Conservation (phyloP, 192 early-diverging fungal genomes). For the Gigaspora rosea region DNA sequence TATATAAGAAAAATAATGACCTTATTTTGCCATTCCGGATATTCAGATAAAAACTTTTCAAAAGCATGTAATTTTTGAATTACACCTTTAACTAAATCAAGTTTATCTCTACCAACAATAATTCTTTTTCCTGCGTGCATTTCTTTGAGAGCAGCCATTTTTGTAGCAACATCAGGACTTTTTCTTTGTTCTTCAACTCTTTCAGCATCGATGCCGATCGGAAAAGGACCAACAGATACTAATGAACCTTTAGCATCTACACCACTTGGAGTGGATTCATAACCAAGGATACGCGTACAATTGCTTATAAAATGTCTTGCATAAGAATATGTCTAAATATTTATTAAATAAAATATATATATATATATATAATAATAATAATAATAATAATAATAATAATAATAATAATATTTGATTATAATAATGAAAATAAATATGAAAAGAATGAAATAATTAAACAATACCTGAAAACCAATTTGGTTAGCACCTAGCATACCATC, state of each 20-base stretch:
- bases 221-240: constrained; percentile 87
- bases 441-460: neutral
- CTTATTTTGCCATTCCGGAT: constrained; percentile 91
- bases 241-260: constrained; percentile 79
- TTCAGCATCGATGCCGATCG: constrained; percentile 95
- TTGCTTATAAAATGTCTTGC: constrained; percentile 89
- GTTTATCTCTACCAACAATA: constrained; percentile 94
- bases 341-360: neutral
- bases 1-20: constrained; percentile 38
- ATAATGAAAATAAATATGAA: neutral
- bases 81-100: constrained; percentile 94
- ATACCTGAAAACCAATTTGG: constrained; percentile 89
- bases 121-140: constrained; percentile 88
- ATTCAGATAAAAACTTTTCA: constrained; percentile 86
- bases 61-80: constrained; percentile 94
- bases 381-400: neutral
- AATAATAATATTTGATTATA: neutral
- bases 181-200: constrained; percentile 65
- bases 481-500: constrained; percentile 89
- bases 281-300: constrained; percentile 92
- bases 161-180: constrained; percentile 65
- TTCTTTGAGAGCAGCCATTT: constrained; percentile 78
- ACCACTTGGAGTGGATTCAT: constrained; percentile 87
- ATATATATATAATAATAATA: neutral
- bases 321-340: constrained; percentile 82